These are phyloP conservation scores for Geotrichum siamense DNA, from an alignment of 1,139 yeast genomes.

Conservation along the genomic window DNA sequence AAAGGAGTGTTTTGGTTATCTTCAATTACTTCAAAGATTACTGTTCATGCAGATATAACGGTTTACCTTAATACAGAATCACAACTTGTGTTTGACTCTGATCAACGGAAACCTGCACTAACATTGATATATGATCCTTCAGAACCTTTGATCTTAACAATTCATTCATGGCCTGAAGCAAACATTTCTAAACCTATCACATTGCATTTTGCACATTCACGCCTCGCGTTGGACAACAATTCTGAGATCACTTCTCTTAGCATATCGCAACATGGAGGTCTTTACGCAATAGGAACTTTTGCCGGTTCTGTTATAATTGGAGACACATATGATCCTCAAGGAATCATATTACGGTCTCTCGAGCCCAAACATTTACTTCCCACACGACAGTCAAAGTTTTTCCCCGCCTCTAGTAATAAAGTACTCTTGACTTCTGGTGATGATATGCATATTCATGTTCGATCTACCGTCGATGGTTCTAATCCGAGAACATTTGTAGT, in stretches of 20 bases:
- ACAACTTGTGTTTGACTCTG: conserved; percentile 3
- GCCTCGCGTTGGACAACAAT: conserved; percentile 5
- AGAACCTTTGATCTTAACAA: neutral
- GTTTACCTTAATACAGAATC: neutral
- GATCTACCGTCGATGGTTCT: conserved; percentile 46
- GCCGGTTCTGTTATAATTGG: conserved; percentile 38
- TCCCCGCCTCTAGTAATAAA: conserved; percentile 47
- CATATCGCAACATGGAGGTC: conserved; percentile 31
- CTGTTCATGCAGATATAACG: conserved; percentile 7
- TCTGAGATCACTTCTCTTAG: conserved; percentile 32
- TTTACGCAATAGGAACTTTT: conserved; percentile 40
- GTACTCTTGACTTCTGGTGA: conserved; percentile 50
- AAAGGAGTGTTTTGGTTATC: conserved; percentile 37
- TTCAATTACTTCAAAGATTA: neutral
- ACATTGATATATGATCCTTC: neutral
- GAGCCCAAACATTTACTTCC: conserved; percentile 41
- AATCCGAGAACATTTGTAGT: conserved; percentile 45
- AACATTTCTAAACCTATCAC: conserved; percentile 4
- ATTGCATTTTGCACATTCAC: conserved; percentile 20
- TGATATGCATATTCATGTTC: conserved; percentile 51
- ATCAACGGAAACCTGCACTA: neutral
- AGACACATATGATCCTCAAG: neutral
- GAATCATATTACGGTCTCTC: conserved; percentile 22
- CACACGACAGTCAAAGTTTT: conserved; percentile 39
- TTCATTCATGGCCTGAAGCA: conserved; percentile 9